Evolutionary conservation across 2,329 filamentous ascomycete genomes (phyloP), one percentile per base, ranked within the genome.

Genomic region (Claviceps arundinis): DNA sequence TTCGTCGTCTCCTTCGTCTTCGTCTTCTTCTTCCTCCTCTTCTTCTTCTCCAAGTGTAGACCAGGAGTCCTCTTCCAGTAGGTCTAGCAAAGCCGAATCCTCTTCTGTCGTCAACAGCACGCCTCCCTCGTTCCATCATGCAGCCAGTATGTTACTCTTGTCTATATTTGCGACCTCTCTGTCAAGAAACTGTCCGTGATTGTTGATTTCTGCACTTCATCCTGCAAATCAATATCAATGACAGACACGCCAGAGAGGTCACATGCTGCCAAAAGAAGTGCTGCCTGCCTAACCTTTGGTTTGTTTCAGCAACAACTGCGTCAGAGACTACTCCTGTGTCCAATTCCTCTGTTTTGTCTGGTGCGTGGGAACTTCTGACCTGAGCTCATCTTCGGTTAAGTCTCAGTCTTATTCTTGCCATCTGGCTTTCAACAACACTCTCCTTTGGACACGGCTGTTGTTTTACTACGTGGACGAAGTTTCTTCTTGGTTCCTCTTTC

Each of bases 121-220:
- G 37, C 40, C 8, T 16, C 13, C 37, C 14, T 50, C 49, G 34
- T 43, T 47, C 26, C 9, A 38, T n/a, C 58, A 64, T 56, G 59
- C 60, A 59, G 57, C 62, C 57, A 62, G 65, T 66, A 67, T 62
- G 56, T 65, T 61, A 17, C 34, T 37, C 17, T 9, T 37, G 22
- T 51, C 14, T 30, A 22, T 4, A 19, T 24, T 24, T 37, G 26
- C 37, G 11, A 37, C 11, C 2, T 19, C 26, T 22, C 16, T 13
- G 19, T 22, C 38, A 22, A 41, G 19, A 34, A 19, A 37, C 11
- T 42, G 48, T 43, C 24, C 14, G 8, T 45, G 22, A 30, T 5
- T 19, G 4, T n/a, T 24, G 14, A 0, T 24, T 38, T 8, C 13
- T 37, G 16, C 34, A 17, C 8, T 44, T 13, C 49, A 48, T 17